Evolutionary conservation across 208 protist species (phyloP).

Genomic region (Entamoeba histolytica): DNA sequence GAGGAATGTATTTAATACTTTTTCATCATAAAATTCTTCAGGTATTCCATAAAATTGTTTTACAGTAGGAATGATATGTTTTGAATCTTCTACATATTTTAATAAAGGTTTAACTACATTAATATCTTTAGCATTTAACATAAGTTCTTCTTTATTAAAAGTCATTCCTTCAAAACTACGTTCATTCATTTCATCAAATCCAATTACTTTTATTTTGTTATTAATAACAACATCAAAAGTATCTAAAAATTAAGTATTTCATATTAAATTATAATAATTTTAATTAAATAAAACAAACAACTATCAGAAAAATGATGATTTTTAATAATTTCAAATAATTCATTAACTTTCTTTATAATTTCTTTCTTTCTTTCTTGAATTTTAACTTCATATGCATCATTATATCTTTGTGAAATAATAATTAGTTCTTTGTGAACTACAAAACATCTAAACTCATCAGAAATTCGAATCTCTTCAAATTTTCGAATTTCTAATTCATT

Average conservation of each 20-base stretch:
- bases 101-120: background rate
- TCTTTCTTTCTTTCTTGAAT: background rate
- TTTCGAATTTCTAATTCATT: background rate
- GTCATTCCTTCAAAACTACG: too few species aligned
- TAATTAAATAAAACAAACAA: background rate
- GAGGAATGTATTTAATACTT: background rate
- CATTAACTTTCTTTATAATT: background rate
- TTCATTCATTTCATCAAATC: background rate
- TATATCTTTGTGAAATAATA: background rate
- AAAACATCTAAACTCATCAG: background rate
- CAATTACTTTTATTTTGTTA: background rate
- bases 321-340: background rate
- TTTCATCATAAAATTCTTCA: background rate
- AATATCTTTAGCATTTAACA: background rate
- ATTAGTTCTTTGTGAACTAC: background rate
- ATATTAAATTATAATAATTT: too few species aligned
- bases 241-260: background rate
- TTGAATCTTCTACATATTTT: background rate
- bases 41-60: background rate
- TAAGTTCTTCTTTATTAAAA: too few species aligned
- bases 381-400: background rate
- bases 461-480: background rate
- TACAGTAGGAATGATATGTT: background rate
- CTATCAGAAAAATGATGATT: background rate
- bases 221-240: background rate